Evolutionary conservation across 140 eudicot species (phyloP).

Genomic region (Oenanthe javanica): DNA sequence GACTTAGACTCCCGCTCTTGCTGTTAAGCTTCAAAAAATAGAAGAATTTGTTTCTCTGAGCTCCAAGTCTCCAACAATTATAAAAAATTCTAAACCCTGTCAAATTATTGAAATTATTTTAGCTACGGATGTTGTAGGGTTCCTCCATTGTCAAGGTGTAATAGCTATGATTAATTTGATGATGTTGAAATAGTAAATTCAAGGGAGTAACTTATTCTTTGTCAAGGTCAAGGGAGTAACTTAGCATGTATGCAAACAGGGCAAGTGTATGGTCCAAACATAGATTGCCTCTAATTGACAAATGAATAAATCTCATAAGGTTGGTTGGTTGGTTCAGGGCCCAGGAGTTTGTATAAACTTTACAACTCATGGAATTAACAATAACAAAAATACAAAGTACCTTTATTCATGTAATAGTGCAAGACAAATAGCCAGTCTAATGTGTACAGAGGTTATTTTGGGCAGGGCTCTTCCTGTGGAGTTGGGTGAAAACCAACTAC

Average conservation of each 20-base stretch:
- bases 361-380: neutral
- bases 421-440: too few species aligned
- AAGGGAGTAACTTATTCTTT: neutral
- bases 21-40: neutral
- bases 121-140: neutral
- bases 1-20: too few species aligned
- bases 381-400: neutral
- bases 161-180: neutral
- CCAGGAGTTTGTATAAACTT: neutral
- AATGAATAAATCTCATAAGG: neutral
- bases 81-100: too few species aligned
- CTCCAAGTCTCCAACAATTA: too few species aligned
- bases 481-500: neutral
- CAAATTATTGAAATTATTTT: too few species aligned
- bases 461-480: neutral
- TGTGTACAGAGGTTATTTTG: neutral
- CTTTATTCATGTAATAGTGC: neutral
- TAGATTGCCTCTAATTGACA: neutral
- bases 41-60: neutral
- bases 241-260: neutral
- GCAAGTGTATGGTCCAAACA: neutral
- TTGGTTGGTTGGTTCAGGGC: neutral
- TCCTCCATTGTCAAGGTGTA: too few species aligned
- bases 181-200: neutral
- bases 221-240: neutral